Evolutionary conservation across 805 yeast species (phyloP), one percentile per base, ranked within the genome.

Genomic region (Yamadazyma olivae): DNA sequence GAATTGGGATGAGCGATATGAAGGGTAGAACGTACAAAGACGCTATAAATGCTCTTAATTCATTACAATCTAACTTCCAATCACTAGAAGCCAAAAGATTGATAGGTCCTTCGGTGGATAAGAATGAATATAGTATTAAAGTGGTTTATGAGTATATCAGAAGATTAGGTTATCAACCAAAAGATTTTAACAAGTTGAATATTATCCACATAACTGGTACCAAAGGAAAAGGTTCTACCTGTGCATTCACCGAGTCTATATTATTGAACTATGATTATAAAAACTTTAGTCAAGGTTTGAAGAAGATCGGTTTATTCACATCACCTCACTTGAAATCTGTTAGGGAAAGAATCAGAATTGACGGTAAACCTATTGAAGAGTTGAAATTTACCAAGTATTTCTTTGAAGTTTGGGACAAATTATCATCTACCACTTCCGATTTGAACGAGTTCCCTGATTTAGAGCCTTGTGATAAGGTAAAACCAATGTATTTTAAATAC

Each of bases 191-290:
- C 61, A 71, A 61, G 41, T 58, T 93, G 49, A 90, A 90, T 49
- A 72, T 89, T 2, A 74, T 93, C 27, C 99, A 93, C 54, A 83
- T 95, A 24, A 90, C 99, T 0, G 99, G 99, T 15, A 93, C 99
- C 1, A 93, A 93, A 57, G 99, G 99, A 10, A 93, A 93, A 63
- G 99, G 99, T 1, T 89, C 97, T 0, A 91, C 98, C 0, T 91
- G 97, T 60, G 96, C 99, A 0, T 93, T 93, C 54, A 77, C 89
- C 2, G 85, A 86, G 50, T 79, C 93, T 2, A 87, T 95, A 26
- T 59, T 95, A 42, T 53, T 61, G 6, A 87, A 87, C 53, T 87
- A 87, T 50, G 19, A 23, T 3, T 20, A 23, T 26, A 23, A 32
- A 10, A 25, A 25, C 28, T 21, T 21, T 12, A 21, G 24, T 12